Percentiles rank a stretch among this genome's conserved stretches.
phyloP scores from a whole-genome alignment of 805 yeast genomes.

The Pachysolen tannophilus region DNA sequence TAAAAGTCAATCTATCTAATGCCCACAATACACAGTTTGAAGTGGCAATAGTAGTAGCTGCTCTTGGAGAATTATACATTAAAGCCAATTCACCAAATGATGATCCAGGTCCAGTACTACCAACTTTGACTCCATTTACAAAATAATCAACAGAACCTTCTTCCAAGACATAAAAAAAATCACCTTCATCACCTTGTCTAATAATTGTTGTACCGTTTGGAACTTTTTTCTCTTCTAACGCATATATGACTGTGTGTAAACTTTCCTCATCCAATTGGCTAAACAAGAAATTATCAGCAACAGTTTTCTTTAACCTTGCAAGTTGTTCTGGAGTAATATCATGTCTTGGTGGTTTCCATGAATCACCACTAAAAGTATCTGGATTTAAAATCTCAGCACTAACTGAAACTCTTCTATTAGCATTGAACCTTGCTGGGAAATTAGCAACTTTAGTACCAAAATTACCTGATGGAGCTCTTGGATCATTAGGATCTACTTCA shows the following conservation, averaged over 20 bases:
- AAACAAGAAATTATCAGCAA: constrained; percentile 79
- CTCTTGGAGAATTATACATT: constrained; percentile 96
- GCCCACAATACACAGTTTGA: constrained; percentile 82
- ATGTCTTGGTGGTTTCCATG: constrained; percentile 69
- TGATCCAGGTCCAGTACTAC: constrained; percentile 75
- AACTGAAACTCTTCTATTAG: constrained; percentile 81
- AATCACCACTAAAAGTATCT: constrained; percentile 52
- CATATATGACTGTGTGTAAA: constrained; percentile 67
- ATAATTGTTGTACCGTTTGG: constrained; percentile 59
- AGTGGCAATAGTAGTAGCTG: constrained; percentile 80
- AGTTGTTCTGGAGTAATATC: constrained; percentile 57
- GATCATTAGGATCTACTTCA: constrained; percentile 13
- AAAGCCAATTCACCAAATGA: constrained; percentile 95
- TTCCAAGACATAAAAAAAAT: constrained; percentile 82
- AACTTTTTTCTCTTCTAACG: constrained; percentile 69
- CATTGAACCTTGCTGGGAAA: constrained; percentile 59
- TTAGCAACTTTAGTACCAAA: constrained; percentile 21
- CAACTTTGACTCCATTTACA: constrained; percentile 65
- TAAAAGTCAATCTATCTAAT: constrained; percentile 85
- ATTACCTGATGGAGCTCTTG: constrained; percentile 6
- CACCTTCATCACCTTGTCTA: constrained; percentile 92
- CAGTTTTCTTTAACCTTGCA: constrained; percentile 57
- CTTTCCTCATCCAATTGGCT: constrained; percentile 75
- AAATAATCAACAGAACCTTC: constrained; percentile 75
- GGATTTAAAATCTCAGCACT: constrained; percentile 86